These are phyloP conservation scores for Mycena belliarum DNA, from an alignment of 768 basidiomycete species.

Conservation along the genomic window DNA sequence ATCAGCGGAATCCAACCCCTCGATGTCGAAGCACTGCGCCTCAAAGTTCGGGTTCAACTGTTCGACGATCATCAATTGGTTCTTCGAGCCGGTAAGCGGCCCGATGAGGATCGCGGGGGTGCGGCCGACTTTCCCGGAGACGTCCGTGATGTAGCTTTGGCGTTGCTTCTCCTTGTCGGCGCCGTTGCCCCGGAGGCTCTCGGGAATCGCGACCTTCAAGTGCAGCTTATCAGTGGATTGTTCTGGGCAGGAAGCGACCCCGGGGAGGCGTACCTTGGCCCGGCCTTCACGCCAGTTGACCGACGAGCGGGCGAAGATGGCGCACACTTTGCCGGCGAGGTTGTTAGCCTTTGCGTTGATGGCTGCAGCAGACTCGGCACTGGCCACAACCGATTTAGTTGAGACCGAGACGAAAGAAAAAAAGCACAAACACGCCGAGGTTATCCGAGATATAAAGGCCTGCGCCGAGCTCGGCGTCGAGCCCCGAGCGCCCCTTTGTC, in stretches of 20 bases:
- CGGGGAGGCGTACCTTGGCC: background rate
- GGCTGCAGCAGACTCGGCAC: background rate
- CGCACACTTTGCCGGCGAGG: constrained; percentile 1
- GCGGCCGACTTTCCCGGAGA: background rate
- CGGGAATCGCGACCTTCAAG: background rate
- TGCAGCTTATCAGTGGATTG: no score
- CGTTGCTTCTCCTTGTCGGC: background rate
- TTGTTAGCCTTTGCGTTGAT: background rate
- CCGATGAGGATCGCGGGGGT: background rate
- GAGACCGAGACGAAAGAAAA: no score
- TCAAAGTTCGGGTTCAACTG: constrained; percentile 2
- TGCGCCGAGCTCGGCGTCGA: constrained; percentile 1
- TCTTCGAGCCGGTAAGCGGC: background rate
- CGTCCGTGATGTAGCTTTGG: background rate
- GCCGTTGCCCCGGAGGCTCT: background rate
- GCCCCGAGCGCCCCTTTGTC: background rate
- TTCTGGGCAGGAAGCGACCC: background rate
- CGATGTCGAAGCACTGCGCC: constrained; percentile 3
- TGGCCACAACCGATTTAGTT: background rate
- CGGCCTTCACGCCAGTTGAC: background rate
- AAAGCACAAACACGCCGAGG: background rate
- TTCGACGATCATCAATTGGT: background rate
- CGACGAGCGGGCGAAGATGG: constrained; percentile 6
- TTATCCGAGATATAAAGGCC: constrained; percentile 4
- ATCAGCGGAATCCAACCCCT: background rate